phyloP scores from a whole-genome alignment of 78 protist species.

The Emiliania huxleyi region DNA sequence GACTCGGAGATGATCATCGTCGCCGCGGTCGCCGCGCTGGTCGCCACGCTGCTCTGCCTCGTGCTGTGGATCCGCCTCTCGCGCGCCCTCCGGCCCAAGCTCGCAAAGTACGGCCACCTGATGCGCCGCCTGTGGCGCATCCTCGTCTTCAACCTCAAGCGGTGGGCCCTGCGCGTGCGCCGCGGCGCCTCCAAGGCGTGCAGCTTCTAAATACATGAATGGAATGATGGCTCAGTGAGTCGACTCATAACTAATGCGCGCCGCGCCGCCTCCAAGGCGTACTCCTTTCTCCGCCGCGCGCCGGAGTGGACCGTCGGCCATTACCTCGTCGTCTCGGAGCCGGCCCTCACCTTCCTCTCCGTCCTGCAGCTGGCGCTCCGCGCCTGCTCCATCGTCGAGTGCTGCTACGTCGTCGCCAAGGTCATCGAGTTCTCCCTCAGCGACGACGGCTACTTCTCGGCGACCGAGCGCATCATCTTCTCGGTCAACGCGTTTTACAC shows the following conservation, averaged over 20 bases:
- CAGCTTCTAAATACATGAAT: too few species aligned
- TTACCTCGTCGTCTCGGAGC: background rate
- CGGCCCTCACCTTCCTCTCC: background rate
- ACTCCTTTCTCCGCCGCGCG: background rate
- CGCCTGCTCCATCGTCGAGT: background rate
- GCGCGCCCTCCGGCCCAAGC: background rate
- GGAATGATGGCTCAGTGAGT: too few species aligned
- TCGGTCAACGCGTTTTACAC: background rate
- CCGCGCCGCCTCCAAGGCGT: background rate
- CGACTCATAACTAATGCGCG: too few species aligned
- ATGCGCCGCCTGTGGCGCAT: background rate
- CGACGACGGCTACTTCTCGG: background rate
- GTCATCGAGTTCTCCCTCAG: background rate
- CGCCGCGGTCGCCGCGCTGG: background rate
- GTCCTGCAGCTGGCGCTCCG: background rate
- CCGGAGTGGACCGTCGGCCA: background rate
- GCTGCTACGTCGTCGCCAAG: background rate
- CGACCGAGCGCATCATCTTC: background rate
- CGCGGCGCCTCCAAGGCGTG: background rate
- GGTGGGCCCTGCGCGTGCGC: background rate
- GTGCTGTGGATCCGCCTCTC: too few species aligned
- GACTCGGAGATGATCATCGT: too few species aligned
- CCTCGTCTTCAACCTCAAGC: background rate
- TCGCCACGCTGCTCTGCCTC: background rate
- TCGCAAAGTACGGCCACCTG: background rate